Evolutionary conservation across 176 grass and related monocot species (phyloP), one percentile per base, ranked within the genome.

Genomic region (Aegilops tauschii): DNA sequence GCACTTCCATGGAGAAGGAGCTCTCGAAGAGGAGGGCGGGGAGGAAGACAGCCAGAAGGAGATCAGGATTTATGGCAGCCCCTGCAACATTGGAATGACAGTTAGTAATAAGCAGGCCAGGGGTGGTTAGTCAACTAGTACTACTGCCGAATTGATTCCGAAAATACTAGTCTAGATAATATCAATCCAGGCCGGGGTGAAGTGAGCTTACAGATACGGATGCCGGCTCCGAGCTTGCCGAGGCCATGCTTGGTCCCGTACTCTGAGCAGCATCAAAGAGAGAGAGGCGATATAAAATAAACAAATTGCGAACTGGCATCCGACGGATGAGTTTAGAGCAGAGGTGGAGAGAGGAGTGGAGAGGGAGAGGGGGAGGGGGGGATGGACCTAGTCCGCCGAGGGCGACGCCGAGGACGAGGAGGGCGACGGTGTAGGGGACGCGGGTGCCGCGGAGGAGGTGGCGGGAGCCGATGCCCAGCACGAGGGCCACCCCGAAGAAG

Each of bases 1-100:
- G 96, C 76, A 98, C 54, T 80, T 98, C 93, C 96, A 98, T 91
- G 12, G 92, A 87, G 87, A 98, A 98, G 29, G 96, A 94, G 63
- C 96, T 98, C 78, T 98, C 96, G 81, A 98, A 98, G 17, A 98
- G 79, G 72, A 98, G 96, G 28, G 93, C 96, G 32, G 96, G 93
- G 77, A 96, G 92, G 77, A 98, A 98, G 35, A 98, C 96, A 5
- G 96, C 75, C 12, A 98, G 70, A 0, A 98, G 86, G 85, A 98
- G 96, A 87, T 92, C 86, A 28, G 96, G 96, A 79, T 96, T 93
- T 73, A 98, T 98, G 71, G 91, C 94, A 78, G 92, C 86, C 96
- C 96, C 93, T 98, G 92, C 54, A 85, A 5, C 47, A 58, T 40
- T 2, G 67, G 44, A 78, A 7, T 45, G 27, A 37, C 47, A 84